Evolutionary conservation across 2,329 filamentous ascomycete genomes (phyloP).

Genomic region (Tolypocladium paradoxum): DNA sequence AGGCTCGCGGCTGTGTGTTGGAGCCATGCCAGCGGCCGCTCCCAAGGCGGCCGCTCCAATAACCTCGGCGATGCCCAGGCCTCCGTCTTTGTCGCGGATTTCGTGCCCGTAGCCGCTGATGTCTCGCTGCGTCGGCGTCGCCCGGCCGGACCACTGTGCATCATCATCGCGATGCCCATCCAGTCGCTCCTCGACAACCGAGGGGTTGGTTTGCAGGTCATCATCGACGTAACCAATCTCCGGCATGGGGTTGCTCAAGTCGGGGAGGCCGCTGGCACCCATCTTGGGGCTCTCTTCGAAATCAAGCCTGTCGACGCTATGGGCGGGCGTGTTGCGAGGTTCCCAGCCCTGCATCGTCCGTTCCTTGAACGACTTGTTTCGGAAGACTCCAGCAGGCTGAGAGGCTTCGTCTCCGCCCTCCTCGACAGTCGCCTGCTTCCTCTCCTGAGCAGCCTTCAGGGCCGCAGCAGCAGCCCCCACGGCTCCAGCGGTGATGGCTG

Average conservation of each 20-base stretch:
- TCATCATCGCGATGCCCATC: constrained; percentile 31
- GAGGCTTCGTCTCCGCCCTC: constrained; percentile 27
- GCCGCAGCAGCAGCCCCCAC: constrained; percentile 42
- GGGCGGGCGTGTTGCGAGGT: constrained; percentile 44
- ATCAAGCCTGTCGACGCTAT: constrained; percentile 48
- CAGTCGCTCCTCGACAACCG: constrained; percentile 65
- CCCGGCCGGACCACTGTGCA: constrained; percentile 44
- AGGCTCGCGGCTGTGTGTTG: constrained; percentile 38
- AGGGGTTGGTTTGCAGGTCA: constrained; percentile 77
- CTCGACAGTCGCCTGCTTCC: constrained; percentile 26
- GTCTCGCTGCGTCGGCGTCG: constrained; percentile 33
- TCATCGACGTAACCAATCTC: constrained; percentile 60
- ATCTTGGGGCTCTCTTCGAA: constrained; percentile 45
- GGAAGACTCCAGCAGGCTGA: constrained; percentile 38
- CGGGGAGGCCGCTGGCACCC: constrained; percentile 59
- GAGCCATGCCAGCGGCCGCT: constrained; percentile 34
- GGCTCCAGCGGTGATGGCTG: constrained; percentile 46
- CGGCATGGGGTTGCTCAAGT: constrained; percentile 59
- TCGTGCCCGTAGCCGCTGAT: constrained; percentile 16
- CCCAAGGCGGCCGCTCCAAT: constrained; percentile 43
- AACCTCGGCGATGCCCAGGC: constrained; percentile 38
- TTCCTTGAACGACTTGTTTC: constrained; percentile 57
- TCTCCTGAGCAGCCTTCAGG: constrained; percentile 37
- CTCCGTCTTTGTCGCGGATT: constrained; percentile 21
- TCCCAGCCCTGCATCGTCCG: constrained; percentile 43